Conservation (phyloP, 2,329 filamentous ascomycete genomes). For the Penicillium thymicola region DNA sequence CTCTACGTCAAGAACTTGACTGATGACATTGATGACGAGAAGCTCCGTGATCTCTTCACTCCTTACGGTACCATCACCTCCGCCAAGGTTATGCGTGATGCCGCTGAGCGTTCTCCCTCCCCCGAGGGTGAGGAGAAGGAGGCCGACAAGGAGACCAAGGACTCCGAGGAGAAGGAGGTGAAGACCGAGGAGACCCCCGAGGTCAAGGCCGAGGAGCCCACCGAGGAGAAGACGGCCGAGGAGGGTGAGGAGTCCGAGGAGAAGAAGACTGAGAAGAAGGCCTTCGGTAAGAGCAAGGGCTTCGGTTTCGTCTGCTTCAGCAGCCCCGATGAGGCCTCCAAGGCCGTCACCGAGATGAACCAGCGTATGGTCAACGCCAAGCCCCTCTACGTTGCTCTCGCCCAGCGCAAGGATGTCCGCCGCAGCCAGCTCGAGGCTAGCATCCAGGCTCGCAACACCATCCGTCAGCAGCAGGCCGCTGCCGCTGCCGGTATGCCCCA, state of each 20-base stretch:
- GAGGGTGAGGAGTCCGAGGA: slow-evolving; percentile 55
- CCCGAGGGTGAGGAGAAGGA: slow-evolving; percentile 52
- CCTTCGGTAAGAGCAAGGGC: slow-evolving; percentile 96
- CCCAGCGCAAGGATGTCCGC: slow-evolving; percentile 98
- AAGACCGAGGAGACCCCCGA: slow-evolving; percentile 48
- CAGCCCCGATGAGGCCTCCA: slow-evolving; percentile 98
- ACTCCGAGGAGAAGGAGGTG: slow-evolving; percentile 38
- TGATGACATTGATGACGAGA: slow-evolving; percentile 96
- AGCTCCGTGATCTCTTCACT: slow-evolving; percentile 89
- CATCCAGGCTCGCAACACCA: slow-evolving; percentile 98
- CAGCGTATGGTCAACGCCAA: slow-evolving; percentile 98
- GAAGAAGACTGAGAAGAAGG: slow-evolving; percentile 60
- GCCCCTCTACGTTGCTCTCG: slow-evolving; percentile 94
- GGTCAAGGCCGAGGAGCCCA: slow-evolving; percentile 42
- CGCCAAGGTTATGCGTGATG: slow-evolving; percentile 98
- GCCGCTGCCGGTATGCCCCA: slow-evolving; percentile 83
- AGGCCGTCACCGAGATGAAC: slow-evolving; percentile 99
- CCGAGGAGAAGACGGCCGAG: slow-evolving; percentile 52
- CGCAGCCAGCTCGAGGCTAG: slow-evolving; percentile 99
- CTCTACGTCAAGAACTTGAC: slow-evolving; percentile 99
- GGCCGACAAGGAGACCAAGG: slow-evolving; percentile 50
- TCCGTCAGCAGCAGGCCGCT: slow-evolving; percentile 96
- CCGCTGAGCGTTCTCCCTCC: slow-evolving; percentile 42
- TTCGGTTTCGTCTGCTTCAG: slow-evolving; percentile 99
- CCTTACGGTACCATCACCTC: slow-evolving; percentile 94